A percentile compares a stretch with the other conserved stretches of the same genome.
Evolutionary conservation across 306 rosid genomes (phyloP).

Genomic region (Carpinus fangiana): DNA sequence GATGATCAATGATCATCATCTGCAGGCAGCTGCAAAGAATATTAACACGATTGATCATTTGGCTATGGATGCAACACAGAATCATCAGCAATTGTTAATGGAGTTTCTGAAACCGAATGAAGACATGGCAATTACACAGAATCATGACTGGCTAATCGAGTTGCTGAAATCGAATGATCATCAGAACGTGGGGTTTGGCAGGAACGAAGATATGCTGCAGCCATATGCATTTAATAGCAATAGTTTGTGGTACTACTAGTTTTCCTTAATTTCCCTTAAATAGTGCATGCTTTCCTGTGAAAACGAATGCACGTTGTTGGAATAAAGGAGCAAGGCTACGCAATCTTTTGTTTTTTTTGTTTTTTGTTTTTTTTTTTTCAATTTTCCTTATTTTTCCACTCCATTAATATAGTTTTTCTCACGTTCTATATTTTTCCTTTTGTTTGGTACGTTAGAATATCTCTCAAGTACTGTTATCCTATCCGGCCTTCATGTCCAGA

Average conservation of each 20-base stretch:
- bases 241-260: constrained; percentile 1
- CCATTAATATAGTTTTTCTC: too few relatives aligned
- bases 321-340: not conserved
- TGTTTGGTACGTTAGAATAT: too few relatives aligned
- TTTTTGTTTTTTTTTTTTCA: too few relatives aligned
- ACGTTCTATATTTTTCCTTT: too few relatives aligned
- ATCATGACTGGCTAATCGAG: not conserved
- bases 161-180: not conserved
- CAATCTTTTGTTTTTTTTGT: too few relatives aligned
- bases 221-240: not conserved
- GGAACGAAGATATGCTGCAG: not conserved
- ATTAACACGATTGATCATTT: not conserved
- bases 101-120: not conserved
- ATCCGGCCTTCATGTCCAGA: too few relatives aligned
- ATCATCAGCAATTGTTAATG: not conserved
- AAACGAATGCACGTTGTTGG: not conserved
- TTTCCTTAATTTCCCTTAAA: constrained; percentile 4
- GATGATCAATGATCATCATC: not conserved
- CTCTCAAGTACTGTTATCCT: too few relatives aligned
- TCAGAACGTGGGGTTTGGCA: not conserved
- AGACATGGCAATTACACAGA: not conserved
- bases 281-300: not conserved
- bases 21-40: not conserved
- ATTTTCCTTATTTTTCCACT: too few relatives aligned
- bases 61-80: not conserved